Percentiles rank a stretch among this genome's conserved stretches.
phyloP scores from a whole-genome alignment of 495 filamentous ascomycete species.

The Achaetomiella virescens region DNA sequence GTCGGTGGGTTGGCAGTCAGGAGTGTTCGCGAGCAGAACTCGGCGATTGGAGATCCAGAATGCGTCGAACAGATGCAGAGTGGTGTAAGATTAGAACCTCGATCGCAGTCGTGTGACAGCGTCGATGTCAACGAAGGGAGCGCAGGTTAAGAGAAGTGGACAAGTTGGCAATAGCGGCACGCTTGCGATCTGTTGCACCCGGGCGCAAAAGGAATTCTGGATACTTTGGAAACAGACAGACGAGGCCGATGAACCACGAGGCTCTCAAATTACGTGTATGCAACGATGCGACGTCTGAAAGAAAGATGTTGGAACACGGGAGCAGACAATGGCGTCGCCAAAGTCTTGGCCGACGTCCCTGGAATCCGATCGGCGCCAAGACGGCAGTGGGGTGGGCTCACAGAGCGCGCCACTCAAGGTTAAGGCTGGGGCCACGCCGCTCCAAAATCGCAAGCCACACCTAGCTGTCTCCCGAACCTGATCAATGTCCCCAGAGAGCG shows the following conservation, averaged over 20 bases:
- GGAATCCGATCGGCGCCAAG: not conserved
- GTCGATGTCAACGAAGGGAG: not conserved
- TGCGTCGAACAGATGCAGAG: too few relatives aligned
- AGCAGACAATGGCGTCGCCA: not conserved
- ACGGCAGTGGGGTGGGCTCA: not conserved
- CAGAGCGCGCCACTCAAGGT: not conserved
- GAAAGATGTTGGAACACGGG: not conserved
- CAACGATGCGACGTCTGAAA: not conserved
- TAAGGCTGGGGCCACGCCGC: not conserved
- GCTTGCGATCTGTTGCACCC: too few relatives aligned
- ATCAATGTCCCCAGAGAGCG: not conserved
- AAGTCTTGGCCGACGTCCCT: not conserved
- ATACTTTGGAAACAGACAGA: too few relatives aligned
- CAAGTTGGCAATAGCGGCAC: not conserved
- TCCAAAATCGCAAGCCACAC: not conserved
- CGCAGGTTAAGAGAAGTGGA: not conserved
- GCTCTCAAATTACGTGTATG: too few relatives aligned
- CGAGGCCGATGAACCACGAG: too few relatives aligned
- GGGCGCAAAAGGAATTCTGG: too few relatives aligned
- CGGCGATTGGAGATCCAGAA: too few relatives aligned
- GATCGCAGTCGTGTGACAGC: not conserved
- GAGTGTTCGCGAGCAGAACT: not conserved
- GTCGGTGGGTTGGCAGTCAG: not conserved
- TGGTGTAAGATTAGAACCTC: too few relatives aligned
- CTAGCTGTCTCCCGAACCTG: not conserved